Conservation (phyloP, 192 early-diverging fungal species). For the Lobosporangium transversale region DNA sequence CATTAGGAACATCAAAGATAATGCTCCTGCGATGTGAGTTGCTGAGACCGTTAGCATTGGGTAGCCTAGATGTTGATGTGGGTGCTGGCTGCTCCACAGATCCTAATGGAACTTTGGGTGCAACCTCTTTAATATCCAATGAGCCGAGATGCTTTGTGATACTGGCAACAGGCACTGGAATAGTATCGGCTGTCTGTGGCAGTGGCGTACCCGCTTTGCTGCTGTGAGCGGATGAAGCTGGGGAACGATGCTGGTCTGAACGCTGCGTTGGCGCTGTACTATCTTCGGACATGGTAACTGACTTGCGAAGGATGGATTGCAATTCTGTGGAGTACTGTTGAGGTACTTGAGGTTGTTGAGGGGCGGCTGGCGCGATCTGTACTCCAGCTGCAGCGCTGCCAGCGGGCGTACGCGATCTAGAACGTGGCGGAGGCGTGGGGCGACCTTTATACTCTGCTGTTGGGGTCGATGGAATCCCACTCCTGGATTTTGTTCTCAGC, state of each 20-base stretch:
- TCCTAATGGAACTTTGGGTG: constrained; percentile 14
- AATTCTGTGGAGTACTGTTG: constrained; percentile 44
- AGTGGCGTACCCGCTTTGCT: constrained; percentile 44
- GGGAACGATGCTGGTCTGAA: constrained; percentile 14
- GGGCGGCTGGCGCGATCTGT: not conserved
- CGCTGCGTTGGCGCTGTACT: not conserved
- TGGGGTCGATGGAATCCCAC: constrained; percentile 31
- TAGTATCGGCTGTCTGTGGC: constrained; percentile 38
- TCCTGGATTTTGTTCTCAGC: constrained; percentile 49
- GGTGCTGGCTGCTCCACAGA: constrained; percentile 3
- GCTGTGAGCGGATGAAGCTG: constrained; percentile 36
- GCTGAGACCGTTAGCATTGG: not conserved
- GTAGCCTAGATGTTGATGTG: constrained; percentile 10
- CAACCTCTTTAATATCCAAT: constrained; percentile 25
- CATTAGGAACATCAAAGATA: constrained; percentile 29
- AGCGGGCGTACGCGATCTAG: constrained; percentile 44
- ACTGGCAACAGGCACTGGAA: constrained; percentile 34
- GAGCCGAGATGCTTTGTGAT: constrained; percentile 39
- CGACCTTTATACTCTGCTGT: constrained; percentile 30
- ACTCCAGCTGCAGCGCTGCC: constrained; percentile 15
- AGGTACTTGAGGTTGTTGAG: constrained; percentile 43
- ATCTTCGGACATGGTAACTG: constrained; percentile 18
- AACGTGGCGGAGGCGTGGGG: constrained; percentile 39
- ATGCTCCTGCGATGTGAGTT: constrained; percentile 38
- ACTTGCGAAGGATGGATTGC: constrained; percentile 48